Evolutionary conservation across 495 filamentous ascomycete species (phyloP).

Genomic region (Penicillium paxilli): DNA sequence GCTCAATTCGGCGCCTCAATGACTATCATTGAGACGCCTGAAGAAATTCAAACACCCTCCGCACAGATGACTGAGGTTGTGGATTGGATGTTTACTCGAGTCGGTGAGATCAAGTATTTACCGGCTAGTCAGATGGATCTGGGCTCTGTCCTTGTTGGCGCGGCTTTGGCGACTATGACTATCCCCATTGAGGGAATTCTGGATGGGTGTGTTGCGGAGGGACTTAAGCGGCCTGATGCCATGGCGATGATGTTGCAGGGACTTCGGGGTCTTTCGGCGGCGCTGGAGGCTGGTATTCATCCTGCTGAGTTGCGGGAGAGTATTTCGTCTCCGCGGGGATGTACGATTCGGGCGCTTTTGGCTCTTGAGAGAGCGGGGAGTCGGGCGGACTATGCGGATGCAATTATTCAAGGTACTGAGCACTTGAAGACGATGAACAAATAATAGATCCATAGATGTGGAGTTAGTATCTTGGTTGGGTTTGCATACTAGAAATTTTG

Average conservation of each 20-base stretch:
- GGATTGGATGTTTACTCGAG: conserved; percentile 28
- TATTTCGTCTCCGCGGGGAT: conserved; percentile 38
- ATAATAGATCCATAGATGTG: no score
- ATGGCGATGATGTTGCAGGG: conserved; percentile 34
- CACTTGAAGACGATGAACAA: conserved; percentile 21
- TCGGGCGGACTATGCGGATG: conserved; percentile 25
- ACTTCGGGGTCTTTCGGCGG: conserved; percentile 31
- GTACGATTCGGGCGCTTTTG: conserved; percentile 36
- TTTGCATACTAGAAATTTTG: no score
- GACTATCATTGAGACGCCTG: conserved; percentile 31
- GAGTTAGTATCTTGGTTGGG: no score
- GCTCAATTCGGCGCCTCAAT: conserved; percentile 35
- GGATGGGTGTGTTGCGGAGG: conserved; percentile 41
- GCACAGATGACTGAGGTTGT: conserved; percentile 14
- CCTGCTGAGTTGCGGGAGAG: conserved; percentile 34
- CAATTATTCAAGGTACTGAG: conserved; percentile 22
- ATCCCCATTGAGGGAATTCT: conserved; percentile 38
- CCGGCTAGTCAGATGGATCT: conserved; percentile 26
- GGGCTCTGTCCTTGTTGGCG: conserved; percentile 32
- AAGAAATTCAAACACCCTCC: conserved; percentile 2
- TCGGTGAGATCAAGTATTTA: conserved; percentile 35
- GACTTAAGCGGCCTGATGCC: conserved; percentile 34
- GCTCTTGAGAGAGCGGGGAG: conserved; percentile 33
- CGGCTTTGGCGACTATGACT: conserved; percentile 32
- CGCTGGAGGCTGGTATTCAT: conserved; percentile 33